Evolutionary conservation across 2,329 filamentous ascomycete species (phyloP).

Genomic region (Lasiodiplodia sp.): DNA sequence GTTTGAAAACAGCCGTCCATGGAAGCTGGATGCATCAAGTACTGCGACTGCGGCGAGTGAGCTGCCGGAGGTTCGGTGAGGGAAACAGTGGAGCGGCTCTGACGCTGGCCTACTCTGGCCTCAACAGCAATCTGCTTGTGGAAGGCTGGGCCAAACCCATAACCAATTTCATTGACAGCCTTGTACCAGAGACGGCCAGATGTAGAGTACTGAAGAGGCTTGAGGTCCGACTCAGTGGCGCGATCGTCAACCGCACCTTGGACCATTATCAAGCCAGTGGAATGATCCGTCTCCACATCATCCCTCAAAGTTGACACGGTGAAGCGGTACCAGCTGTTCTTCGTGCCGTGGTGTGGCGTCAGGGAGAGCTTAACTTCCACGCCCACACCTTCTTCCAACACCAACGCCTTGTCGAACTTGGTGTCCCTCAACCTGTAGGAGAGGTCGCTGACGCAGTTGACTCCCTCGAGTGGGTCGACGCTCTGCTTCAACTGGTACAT

Average conservation of each 20-base stretch:
- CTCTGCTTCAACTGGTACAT: constrained; percentile 16
- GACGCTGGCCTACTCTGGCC: constrained; percentile 22
- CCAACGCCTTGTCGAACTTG: constrained; percentile 33
- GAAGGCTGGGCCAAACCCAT: constrained; percentile 37
- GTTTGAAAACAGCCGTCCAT: constrained; percentile 45
- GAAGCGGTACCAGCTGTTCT: constrained; percentile 35
- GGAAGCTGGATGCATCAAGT: constrained; percentile 44
- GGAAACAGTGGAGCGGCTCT: constrained; percentile 31
- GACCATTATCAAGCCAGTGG: constrained; percentile 34
- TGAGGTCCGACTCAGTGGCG: background rate
- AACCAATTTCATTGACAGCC: constrained; percentile 33
- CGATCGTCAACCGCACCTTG: constrained; percentile 1
- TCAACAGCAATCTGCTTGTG: constrained; percentile 33
- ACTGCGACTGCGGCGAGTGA: constrained; percentile 37
- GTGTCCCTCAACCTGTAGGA: constrained; percentile 36
- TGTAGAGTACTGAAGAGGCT: constrained; percentile 30
- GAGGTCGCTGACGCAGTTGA: constrained; percentile 34
- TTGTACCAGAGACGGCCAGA: constrained; percentile 36
- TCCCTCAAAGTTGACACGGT: constrained; percentile 33
- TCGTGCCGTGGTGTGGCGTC: constrained; percentile 26
- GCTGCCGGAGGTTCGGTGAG: constrained; percentile 33
- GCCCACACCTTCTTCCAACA: constrained; percentile 37
- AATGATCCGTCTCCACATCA: constrained; percentile 35
- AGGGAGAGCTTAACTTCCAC: constrained; percentile 35
- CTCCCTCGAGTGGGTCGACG: background rate